Percentiles rank a stretch among this genome's conserved stretches.
Conservation (phyloP, 352 stramenopile species). For the Phytophthora idaei region DNA sequence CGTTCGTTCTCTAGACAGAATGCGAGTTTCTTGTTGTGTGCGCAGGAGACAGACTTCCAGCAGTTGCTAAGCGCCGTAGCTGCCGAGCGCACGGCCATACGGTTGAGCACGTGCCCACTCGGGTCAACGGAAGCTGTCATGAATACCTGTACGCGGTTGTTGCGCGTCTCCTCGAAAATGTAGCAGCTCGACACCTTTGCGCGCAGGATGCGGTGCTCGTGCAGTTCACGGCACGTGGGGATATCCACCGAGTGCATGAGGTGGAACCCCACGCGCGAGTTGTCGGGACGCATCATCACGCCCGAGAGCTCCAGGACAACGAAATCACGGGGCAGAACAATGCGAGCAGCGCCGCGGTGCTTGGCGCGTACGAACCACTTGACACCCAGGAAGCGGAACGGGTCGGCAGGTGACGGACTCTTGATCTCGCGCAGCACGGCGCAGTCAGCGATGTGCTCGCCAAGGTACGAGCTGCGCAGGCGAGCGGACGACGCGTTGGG, state of each 20-base stretch:
- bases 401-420: constrained; percentile 39
- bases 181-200: constrained; percentile 58
- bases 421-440: constrained; percentile 53
- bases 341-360: constrained; percentile 34
- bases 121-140: constrained; percentile 64
- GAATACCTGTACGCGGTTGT: constrained; percentile 63
- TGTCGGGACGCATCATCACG: constrained; percentile 53
- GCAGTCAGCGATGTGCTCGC: constrained; percentile 56
- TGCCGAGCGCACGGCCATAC: constrained; percentile 45
- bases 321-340: constrained; percentile 57
- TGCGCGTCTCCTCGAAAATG: constrained; percentile 59
- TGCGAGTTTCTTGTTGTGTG: constrained; percentile 76
- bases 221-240: constrained; percentile 42
- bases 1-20: constrained; percentile 57
- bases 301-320: constrained; percentile 58
- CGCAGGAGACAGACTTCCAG: constrained; percentile 66
- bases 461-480: constrained; percentile 53
- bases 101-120: constrained; percentile 48
- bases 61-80: constrained; percentile 59
- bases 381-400: constrained; percentile 62
- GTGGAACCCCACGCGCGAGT: constrained; percentile 56
- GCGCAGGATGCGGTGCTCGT: constrained; percentile 45
- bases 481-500: constrained; percentile 42
- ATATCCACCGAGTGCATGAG: constrained; percentile 61
- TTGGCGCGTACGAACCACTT: constrained; percentile 63